Evolutionary conservation across 345 rosid species (phyloP).

Genomic region (Melaleuca quinquenervia): DNA sequence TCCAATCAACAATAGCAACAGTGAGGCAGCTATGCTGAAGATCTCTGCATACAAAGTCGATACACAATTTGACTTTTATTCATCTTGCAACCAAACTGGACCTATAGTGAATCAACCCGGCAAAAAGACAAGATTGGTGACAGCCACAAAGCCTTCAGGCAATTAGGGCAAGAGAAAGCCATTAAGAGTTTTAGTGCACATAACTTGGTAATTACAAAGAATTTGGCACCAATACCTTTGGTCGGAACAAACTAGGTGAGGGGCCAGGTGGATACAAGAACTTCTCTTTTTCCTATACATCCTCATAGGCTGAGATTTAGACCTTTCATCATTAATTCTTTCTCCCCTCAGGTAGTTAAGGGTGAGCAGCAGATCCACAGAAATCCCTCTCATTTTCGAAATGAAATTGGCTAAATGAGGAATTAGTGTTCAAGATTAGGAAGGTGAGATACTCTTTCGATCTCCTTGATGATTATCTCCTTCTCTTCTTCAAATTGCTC

Average conservation of each 20-base stretch:
- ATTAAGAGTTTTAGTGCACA: background rate
- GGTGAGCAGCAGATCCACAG: background rate
- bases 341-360: background rate
- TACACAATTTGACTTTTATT: background rate
- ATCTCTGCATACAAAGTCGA: background rate
- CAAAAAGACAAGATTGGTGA: background rate
- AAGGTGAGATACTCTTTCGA: conserved; percentile 42
- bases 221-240: background rate
- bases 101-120: background rate
- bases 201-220: background rate
- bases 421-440: conserved; percentile 21
- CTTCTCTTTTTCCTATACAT: background rate
- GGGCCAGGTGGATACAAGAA: background rate
- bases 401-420: background rate
- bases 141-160: background rate
- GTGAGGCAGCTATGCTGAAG: background rate
- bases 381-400: background rate
- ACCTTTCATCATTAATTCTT: background rate
- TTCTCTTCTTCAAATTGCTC: conserved; percentile 96
- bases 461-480: conserved; percentile 81
- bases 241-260: background rate
- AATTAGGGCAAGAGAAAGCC: background rate
- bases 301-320: background rate
- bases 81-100: background rate
- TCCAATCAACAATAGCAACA: background rate